These are phyloP conservation scores for Apiospora koreana DNA, from an alignment of 2,329 filamentous ascomycete genomes.

Conservation along the genomic window DNA sequence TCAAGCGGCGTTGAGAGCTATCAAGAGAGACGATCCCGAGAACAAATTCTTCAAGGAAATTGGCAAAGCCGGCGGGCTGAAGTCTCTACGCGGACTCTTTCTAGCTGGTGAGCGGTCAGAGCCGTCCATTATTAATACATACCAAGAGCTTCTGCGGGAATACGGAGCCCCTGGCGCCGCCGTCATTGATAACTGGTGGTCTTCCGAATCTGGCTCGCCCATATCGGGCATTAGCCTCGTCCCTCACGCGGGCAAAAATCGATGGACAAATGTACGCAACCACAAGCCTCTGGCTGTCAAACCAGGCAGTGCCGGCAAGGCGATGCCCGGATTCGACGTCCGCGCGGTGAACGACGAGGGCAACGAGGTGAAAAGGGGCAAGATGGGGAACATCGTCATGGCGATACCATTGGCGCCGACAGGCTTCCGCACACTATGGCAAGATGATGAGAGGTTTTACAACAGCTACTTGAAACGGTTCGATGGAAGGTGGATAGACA, in stretches of 20 bases:
- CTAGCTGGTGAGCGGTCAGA: slow-evolving; percentile 89
- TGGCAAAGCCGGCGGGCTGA: slow-evolving; percentile 71
- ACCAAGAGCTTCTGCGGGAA: slow-evolving; percentile 69
- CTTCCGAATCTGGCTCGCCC: slow-evolving; percentile 59
- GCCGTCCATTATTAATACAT: slow-evolving; percentile 79
- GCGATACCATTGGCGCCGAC: slow-evolving; percentile 81
- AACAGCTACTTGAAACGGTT: slow-evolving; percentile 84
- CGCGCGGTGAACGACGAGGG: slow-evolving; percentile 81
- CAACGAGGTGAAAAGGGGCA: slow-evolving; percentile 66
- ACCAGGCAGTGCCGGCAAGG: slow-evolving; percentile 85
- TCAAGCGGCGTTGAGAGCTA: slow-evolving; percentile 72
- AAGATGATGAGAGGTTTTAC: slow-evolving; percentile 84
- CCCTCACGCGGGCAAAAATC: slow-evolving; percentile 60
- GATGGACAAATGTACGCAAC: slow-evolving; percentile 42
- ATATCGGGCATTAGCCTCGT: slow-evolving; percentile 57
- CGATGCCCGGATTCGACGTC: slow-evolving; percentile 90
- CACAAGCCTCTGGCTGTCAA: slow-evolving; percentile 60
- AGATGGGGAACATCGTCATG: slow-evolving; percentile 91
- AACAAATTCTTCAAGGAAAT: slow-evolving; percentile 64
- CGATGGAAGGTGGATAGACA: slow-evolving; percentile 81
- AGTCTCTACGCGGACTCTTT: slow-evolving; percentile 72
- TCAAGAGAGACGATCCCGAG: slow-evolving; percentile 80
- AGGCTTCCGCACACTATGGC: slow-evolving; percentile 82
- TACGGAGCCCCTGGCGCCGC: slow-evolving; percentile 65
- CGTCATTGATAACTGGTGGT: slow-evolving; percentile 64